A percentile compares a stretch with the other conserved stretches of the same genome.
Evolutionary conservation across 106 monocot species (phyloP).

Genomic region (Alisma plantagoaquatica): DNA sequence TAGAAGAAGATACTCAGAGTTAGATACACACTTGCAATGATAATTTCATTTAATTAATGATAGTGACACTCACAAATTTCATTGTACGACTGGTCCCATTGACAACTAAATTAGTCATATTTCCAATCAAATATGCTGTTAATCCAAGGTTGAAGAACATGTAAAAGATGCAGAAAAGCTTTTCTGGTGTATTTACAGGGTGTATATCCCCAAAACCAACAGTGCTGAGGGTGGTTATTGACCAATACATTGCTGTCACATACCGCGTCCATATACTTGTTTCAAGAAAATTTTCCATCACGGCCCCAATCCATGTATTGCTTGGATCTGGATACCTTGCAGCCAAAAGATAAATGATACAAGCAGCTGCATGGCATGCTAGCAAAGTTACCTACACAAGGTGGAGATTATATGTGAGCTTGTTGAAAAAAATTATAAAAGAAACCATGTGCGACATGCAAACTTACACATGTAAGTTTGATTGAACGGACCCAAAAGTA

Average conservation of each 20-base stretch:
- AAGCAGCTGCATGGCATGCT: slow-evolving; percentile 84
- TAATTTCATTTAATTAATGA: too few relatives aligned
- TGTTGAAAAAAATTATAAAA: neutral
- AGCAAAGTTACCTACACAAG: slow-evolving; percentile 73
- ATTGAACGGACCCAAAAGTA: slow-evolving; percentile 90
- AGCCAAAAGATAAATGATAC: slow-evolving; percentile 91
- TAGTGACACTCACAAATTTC: slow-evolving; percentile 85
- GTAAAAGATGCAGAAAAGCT: slow-evolving; percentile 72
- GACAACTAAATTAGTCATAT: slow-evolving; percentile 96
- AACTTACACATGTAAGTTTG: slow-evolving; percentile 85
- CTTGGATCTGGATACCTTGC: slow-evolving; percentile 59
- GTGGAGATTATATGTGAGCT: neutral
- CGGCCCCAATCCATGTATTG: slow-evolving; percentile 72
- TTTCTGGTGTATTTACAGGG: slow-evolving; percentile 72
- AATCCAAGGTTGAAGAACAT: slow-evolving; percentile 98
- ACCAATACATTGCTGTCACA: slow-evolving; percentile 91
- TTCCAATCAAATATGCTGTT: slow-evolving; percentile 92
- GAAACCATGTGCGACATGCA: neutral
- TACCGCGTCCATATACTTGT: slow-evolving; percentile 65
- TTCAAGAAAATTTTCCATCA: slow-evolving; percentile 49
- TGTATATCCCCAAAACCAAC: slow-evolving; percentile 97
- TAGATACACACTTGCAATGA: too few relatives aligned
- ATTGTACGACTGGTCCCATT: slow-evolving; percentile 88
- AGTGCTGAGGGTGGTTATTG: slow-evolving; percentile 94
- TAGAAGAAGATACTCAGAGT: too few relatives aligned